Evolutionary conservation across 2,329 filamentous ascomycete species (phyloP).

Genomic region (Sphaceloma murrayae): DNA sequence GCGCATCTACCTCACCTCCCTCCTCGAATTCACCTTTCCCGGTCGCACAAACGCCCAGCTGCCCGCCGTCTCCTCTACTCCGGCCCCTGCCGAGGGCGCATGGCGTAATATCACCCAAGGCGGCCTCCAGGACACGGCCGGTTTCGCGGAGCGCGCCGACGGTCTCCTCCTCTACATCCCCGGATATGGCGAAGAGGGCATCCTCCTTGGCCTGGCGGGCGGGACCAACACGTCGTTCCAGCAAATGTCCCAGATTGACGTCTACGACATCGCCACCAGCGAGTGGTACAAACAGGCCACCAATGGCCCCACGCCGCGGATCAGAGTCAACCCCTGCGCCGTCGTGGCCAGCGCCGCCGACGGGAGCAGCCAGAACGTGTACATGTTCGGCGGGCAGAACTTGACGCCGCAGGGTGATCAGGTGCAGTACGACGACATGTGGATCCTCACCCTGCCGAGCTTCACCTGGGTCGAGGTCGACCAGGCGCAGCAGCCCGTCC

Average conservation of each 20-base stretch:
- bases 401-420: constrained; percentile 52
- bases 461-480: constrained; percentile 71
- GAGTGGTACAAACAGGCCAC: constrained; percentile 69
- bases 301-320: constrained; percentile 48
- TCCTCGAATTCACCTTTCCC: constrained; percentile 68
- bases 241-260: constrained; percentile 62
- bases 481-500: constrained; percentile 35
- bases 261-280: constrained; percentile 65
- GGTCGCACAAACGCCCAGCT: constrained; percentile 57
- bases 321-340: constrained; percentile 57
- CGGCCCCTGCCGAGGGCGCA: constrained; percentile 51
- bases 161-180: constrained; percentile 66
- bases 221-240: constrained; percentile 60
- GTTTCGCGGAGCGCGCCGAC: constrained; percentile 65
- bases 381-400: constrained; percentile 70
- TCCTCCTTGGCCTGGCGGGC: constrained; percentile 68
- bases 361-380: constrained; percentile 66
- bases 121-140: constrained; percentile 54
- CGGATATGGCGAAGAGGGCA: constrained; percentile 63
- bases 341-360: constrained; percentile 60
- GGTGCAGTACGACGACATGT: constrained; percentile 60
- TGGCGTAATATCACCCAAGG: constrained; percentile 68
- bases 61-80: constrained; percentile 42
- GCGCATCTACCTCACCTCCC: constrained; percentile 61
- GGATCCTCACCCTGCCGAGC: constrained; percentile 68